Evolutionary conservation across 2,329 filamentous ascomycete species (phyloP), one percentile per base, ranked within the genome.

Genomic region (Colletotrichum sansevieriae): DNA sequence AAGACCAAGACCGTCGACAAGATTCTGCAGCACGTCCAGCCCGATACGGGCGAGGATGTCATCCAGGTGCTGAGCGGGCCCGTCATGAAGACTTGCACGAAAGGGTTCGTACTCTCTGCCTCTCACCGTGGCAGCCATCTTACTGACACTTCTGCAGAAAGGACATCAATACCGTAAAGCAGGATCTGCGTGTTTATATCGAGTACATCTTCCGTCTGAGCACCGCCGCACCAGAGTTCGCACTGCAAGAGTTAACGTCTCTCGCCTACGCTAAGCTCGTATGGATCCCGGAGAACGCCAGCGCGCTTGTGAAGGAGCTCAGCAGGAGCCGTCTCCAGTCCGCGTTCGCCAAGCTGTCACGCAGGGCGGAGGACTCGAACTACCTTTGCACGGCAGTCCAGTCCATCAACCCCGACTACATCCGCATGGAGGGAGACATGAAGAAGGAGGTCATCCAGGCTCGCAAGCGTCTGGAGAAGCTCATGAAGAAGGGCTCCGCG

Each of bases 1-100:
- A 96, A 92, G 77, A 92, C 91, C 2, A 97, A 95, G 80, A 95
- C 93, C 0, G 82, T 97, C 1, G 93, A 97, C 73, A 91, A 87
- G 71, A 83, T 96, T 2, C 80, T 97, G 4, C 84, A 89, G 60
- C 85, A 86, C 49, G 86, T 88, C 9, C 86, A 87, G 25, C 79
- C 83, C 4, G 78, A 85, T 20, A 87, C 90, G 39, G 83, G 90
- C 22, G 83, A 87, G 64, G 77, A 79, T 15, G 78, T 86, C n/a
- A 77, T 90, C 41, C 78, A 82, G 33, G 77, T 85, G 3, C 70
- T 74, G 2, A 72, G 79, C 9, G 74, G 79, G 7, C 69, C 72
- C 10, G 73, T 75, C 29, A 71, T 72, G 68, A 71, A 72, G 57
- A 63, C 57, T 7, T 69, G 60, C 18, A 71, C 64, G 18, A 68